A percentile compares a stretch with the other conserved stretches of the same genome.
These are phyloP conservation scores for Physocladia obscura DNA, from an alignment of 192 early-diverging fungal genomes.

Conservation along the genomic window DNA sequence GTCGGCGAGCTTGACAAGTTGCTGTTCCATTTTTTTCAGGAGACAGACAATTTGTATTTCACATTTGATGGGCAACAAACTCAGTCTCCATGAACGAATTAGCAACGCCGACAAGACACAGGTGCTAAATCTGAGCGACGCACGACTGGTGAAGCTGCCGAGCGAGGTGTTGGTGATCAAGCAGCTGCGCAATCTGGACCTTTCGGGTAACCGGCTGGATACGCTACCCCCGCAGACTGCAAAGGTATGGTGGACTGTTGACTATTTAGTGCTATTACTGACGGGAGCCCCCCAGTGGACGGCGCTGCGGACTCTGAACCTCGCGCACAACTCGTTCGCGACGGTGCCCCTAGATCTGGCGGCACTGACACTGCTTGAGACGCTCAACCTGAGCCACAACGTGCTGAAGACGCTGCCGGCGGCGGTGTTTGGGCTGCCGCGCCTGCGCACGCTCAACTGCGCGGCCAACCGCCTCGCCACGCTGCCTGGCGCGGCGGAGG, in stretches of 20 bases:
- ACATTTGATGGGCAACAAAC: constrained; percentile 20
- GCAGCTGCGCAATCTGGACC: constrained; percentile 24
- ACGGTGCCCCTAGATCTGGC: constrained; percentile 68
- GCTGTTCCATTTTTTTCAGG: not conserved
- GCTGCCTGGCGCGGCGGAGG: constrained; percentile 12
- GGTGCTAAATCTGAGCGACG: constrained; percentile 14
- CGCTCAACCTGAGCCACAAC: constrained; percentile 54
- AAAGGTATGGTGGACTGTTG: not conserved
- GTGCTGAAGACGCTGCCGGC: constrained; percentile 61
- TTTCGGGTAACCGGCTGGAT: constrained; percentile 18
- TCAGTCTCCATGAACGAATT: constrained; percentile 13
- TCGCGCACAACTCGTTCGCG: constrained; percentile 65
- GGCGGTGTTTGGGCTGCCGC: constrained; percentile 60
- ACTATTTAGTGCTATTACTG: not conserved
- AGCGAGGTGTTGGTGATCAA: constrained; percentile 4
- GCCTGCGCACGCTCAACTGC: constrained; percentile 63
- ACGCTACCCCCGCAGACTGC: not conserved
- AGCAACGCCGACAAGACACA: constrained; percentile 23
- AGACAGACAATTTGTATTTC: not conserved
- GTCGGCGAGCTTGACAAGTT: not conserved
- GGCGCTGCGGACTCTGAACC: constrained; percentile 16
- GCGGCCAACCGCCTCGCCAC: constrained; percentile 30
- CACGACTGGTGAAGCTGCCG: constrained; percentile 12
- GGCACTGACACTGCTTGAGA: constrained; percentile 66
- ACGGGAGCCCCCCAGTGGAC: constrained; percentile 12